A percentile compares a stretch with the other conserved stretches of the same genome.
phyloP scores from a whole-genome alignment of 495 filamentous ascomycete species.

The Penicillium antarcticum region DNA sequence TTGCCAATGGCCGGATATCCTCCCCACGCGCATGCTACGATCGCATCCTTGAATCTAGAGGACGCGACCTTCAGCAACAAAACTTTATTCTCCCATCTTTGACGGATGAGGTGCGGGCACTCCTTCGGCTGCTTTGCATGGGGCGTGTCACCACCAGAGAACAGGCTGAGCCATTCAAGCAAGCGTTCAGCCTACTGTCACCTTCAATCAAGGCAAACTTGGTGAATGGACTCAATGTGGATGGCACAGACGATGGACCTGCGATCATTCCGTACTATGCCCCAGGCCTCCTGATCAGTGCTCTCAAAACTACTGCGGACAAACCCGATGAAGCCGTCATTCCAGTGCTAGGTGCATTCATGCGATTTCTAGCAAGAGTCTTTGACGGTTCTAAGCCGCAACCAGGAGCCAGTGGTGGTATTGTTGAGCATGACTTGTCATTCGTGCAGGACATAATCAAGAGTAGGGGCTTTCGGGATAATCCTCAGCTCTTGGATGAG shows the following conservation, averaged over 20 bases:
- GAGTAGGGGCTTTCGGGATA: constrained; percentile 3
- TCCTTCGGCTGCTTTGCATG: constrained; percentile 23
- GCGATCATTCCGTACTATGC: constrained; percentile 23
- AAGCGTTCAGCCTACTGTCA: constrained; percentile 13
- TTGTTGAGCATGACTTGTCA: constrained; percentile 17
- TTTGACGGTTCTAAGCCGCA: constrained; percentile 5
- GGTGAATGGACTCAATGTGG: constrained; percentile 20
- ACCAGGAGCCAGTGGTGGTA: neutral
- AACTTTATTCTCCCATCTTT: neutral
- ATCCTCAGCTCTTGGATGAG: constrained; percentile 14
- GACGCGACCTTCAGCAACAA: neutral
- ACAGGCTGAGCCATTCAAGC: constrained; percentile 10
- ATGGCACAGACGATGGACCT: constrained; percentile 16
- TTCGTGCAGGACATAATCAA: constrained; percentile 13
- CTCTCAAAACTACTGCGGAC: neutral
- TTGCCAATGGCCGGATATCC: constrained; percentile 7
- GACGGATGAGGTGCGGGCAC: constrained; percentile 3
- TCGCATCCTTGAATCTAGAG: neutral
- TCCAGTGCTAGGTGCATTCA: constrained; percentile 6
- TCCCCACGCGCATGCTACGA: constrained; percentile 27
- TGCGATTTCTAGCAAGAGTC: constrained; percentile 18
- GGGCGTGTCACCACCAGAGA: constrained; percentile 13
- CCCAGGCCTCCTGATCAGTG: constrained; percentile 17
- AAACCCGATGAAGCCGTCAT: neutral
- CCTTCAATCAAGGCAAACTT: neutral